A percentile compares a stretch with the other conserved stretches of the same genome.
Evolutionary conservation across 2,329 filamentous ascomycete genomes (phyloP).

Genomic region (Diaporthe aspalathi): DNA sequence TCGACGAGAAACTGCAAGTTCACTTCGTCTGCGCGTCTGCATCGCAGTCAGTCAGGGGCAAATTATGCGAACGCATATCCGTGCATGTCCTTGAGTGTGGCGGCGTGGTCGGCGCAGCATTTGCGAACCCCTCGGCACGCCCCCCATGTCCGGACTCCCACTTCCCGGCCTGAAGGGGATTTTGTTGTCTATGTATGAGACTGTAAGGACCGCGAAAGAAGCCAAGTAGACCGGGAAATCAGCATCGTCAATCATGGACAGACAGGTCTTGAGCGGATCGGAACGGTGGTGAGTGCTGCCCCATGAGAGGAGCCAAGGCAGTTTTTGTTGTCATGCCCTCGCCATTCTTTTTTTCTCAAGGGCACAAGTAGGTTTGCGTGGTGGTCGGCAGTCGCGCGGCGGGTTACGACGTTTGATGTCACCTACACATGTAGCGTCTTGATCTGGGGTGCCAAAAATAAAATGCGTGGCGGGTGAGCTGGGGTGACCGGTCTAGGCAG

Average conservation of each 20-base stretch:
- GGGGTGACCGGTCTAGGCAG: not conserved
- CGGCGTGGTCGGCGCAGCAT: constrained; percentile 27
- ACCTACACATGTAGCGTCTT: constrained; percentile 22
- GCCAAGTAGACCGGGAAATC: no score
- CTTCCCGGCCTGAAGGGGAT: constrained; percentile 13
- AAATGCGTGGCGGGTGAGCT: constrained; percentile 32
- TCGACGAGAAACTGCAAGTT: not conserved
- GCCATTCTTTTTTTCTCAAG: not conserved
- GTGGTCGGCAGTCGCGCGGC: constrained; percentile 18
- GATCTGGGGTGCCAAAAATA: constrained; percentile 35
- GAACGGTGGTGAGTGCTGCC: not conserved
- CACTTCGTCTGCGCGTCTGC: no score
- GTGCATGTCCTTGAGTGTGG: not conserved
- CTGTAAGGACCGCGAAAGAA: not conserved
- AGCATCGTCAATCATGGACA: not conserved
- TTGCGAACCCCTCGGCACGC: not conserved
- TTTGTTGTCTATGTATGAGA: not conserved
- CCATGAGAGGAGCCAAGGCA: constrained; percentile 16
- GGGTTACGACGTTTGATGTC: constrained; percentile 31
- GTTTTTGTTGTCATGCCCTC: not conserved
- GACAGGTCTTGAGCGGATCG: not conserved
- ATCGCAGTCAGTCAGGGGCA: constrained; percentile 2
- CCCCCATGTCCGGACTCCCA: constrained; percentile 10
- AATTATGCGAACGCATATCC: not conserved
- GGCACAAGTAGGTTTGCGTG: no score